Conservation (phyloP, 2,329 filamentous ascomycete species). For the Lanzia echinophila region DNA sequence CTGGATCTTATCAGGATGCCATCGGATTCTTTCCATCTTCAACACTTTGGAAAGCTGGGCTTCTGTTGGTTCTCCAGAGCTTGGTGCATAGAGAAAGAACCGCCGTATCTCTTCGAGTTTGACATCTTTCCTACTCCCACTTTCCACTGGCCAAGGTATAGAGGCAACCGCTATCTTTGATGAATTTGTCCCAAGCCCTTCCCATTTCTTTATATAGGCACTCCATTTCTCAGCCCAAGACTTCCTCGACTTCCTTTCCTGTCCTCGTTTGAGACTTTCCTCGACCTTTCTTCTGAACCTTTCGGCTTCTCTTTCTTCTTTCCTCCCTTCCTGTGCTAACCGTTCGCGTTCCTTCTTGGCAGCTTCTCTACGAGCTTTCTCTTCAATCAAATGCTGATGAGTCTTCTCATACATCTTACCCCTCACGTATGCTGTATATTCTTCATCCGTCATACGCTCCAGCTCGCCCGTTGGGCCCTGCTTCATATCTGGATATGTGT, state of each 20-base stretch:
- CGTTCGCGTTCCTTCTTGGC: constrained; percentile 44
- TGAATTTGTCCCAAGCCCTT: constrained; percentile 36
- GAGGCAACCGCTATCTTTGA: constrained; percentile 40
- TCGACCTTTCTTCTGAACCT: constrained; percentile 60
- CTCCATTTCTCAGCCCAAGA: constrained; percentile 56
- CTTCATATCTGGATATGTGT: constrained; percentile 57
- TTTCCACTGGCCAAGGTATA: constrained; percentile 59
- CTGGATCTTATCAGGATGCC: constrained; percentile 98
- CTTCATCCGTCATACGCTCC: constrained; percentile 85
- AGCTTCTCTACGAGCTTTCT: constrained; percentile 56
- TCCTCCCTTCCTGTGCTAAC: constrained; percentile 34
- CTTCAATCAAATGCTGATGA: constrained; percentile 74
- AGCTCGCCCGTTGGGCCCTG: constrained; percentile 47
- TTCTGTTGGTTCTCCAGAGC: constrained; percentile 24
- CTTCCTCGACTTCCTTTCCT: constrained; percentile 47
- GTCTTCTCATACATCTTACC: constrained; percentile 94
- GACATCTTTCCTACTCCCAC: constrained; percentile 49
- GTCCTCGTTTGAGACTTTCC: constrained; percentile 58
- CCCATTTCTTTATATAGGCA: constrained; percentile 60
- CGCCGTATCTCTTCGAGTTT: constrained; percentile 48
- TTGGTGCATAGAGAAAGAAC: constrained; percentile 52
- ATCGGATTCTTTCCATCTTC: constrained; percentile 81
- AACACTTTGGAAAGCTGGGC: constrained; percentile 45
- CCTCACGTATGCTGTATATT: constrained; percentile 82
- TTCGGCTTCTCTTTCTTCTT: constrained; percentile 33